Evolutionary conservation across 805 yeast genomes (phyloP).

Genomic region (Saccharomycopsis vini): DNA sequence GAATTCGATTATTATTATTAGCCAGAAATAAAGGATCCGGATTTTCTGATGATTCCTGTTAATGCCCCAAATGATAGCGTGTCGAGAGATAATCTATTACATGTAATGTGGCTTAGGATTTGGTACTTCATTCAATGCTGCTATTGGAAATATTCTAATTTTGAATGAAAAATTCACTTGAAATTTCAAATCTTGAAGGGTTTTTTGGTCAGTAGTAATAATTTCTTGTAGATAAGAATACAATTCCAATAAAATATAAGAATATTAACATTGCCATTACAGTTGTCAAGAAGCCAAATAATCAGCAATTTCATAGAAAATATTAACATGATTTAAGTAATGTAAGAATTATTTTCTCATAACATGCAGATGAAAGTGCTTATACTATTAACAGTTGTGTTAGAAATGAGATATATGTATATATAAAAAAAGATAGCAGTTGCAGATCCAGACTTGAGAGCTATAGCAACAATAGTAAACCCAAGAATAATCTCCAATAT

Average conservation of each 20-base stretch:
- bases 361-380: no score
- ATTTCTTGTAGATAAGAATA: not conserved
- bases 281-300: not conserved
- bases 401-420: no score
- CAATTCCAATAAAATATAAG: not conserved
- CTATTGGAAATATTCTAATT: not conserved
- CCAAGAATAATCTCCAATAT: no score
- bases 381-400: no score
- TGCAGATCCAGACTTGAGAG: no score
- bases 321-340: not conserved
- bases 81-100: not conserved
- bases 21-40: not conserved
- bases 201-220: not conserved
- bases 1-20: not conserved
- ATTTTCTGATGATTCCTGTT: not conserved
- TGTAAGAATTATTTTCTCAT: no score
- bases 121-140: not conserved
- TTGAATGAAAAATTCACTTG: not conserved
- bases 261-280: not conserved
- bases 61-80: not conserved
- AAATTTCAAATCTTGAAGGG: not conserved
- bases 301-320: not conserved
- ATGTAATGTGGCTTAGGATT: not conserved
- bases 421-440: no score
- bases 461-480: no score